Conservation (phyloP, 140 eudicot genomes). For the Cichorium intybus region DNA sequence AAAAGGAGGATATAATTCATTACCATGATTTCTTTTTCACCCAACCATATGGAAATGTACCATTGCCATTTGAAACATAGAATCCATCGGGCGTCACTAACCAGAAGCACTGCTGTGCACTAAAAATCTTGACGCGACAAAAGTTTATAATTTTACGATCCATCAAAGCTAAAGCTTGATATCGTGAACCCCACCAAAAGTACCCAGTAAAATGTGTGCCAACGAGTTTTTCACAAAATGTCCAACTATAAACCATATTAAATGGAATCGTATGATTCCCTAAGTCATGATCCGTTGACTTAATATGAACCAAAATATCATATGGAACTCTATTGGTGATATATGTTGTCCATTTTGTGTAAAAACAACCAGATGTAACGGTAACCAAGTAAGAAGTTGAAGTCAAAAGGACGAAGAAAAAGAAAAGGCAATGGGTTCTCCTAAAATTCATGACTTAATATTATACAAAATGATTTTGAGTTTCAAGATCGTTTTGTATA, state of each 20-base stretch:
- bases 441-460: not conserved
- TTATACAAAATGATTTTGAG: not conserved
- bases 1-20: not conserved
- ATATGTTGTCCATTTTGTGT: conserved; percentile 9
- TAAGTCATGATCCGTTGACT: conserved; percentile 18
- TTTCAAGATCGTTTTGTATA: too few species aligned
- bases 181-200: conserved; percentile 15
- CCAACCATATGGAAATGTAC: conserved; percentile 19
- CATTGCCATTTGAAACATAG: not conserved
- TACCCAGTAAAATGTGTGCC: conserved; percentile 20
- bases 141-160: not conserved
- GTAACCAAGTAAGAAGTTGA: not conserved
- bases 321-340: not conserved
- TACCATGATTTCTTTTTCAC: conserved; percentile 21
- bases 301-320: conserved; percentile 20
- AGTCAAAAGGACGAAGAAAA: not conserved
- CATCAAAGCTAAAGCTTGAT: conserved; percentile 8
- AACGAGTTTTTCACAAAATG: conserved; percentile 4
- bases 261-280: conserved; percentile 20
- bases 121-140: not conserved
- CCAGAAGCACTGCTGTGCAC: conserved; percentile 6
- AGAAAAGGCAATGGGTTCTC: not conserved
- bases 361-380: not conserved
- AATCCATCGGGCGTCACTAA: not conserved
- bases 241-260: conserved; percentile 5